phyloP scores from a whole-genome alignment of 1,284 basidiomycete genomes.

The Leccinum solheimii region DNA sequence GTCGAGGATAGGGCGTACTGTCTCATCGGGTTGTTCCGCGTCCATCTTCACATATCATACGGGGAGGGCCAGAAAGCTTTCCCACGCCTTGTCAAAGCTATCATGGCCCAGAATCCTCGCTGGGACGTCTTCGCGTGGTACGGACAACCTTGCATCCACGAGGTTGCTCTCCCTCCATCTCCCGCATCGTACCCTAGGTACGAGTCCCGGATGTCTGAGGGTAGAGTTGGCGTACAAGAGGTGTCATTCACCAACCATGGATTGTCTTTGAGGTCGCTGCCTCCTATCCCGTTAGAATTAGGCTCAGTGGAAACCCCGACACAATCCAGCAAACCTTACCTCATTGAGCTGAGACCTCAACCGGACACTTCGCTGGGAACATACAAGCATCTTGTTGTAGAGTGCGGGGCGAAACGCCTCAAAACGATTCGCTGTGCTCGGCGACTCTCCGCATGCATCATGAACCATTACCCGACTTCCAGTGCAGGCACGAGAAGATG shows the following conservation, averaged over 20 bases:
- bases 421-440: neutral
- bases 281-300: neutral
- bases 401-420: neutral
- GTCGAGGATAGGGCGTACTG: slow-evolving; percentile 19
- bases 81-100: slow-evolving; percentile 9
- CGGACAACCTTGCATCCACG: slow-evolving; percentile 15
- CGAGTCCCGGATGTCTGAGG: neutral
- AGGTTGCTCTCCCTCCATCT: slow-evolving; percentile 14
- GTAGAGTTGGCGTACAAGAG: slow-evolving; percentile 5
- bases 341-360: neutral
- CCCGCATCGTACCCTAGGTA: slow-evolving; percentile 12
- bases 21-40: slow-evolving; percentile 15
- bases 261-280: neutral
- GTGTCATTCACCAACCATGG: neutral
- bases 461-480: neutral
- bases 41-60: slow-evolving; percentile 15
- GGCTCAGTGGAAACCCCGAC: neutral
- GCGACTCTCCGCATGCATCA: neutral
- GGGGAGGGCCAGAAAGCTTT: slow-evolving; percentile 18
- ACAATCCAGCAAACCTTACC: neutral
- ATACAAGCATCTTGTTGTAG: neutral
- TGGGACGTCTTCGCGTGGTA: slow-evolving; percentile 21
- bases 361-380: neutral
- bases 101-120: slow-evolving; percentile 3
- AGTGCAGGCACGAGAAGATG: neutral